These are phyloP conservation scores for Calocybe indica DNA, from an alignment of 768 basidiomycete species.

Conservation along the genomic window DNA sequence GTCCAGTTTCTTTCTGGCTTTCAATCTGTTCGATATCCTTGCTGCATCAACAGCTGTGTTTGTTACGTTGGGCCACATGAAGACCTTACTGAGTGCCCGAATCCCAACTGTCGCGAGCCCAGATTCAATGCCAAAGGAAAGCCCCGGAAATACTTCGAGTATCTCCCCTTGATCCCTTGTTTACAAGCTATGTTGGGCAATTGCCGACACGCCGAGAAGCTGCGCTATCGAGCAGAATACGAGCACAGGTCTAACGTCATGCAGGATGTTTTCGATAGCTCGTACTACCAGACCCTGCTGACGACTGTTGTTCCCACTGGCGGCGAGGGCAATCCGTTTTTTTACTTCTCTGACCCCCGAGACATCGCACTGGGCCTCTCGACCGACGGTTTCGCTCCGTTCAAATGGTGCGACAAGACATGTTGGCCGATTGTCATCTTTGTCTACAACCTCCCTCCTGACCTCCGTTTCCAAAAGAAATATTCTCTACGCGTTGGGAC, in stretches of 20 bases:
- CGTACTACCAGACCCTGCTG: background rate
- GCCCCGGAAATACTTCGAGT: background rate
- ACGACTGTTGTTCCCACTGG: background rate
- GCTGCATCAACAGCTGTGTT: background rate
- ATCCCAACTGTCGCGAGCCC: too few species aligned
- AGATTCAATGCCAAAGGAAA: too few species aligned
- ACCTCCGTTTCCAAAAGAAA: slow-evolving; percentile 22
- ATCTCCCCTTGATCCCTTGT: background rate
- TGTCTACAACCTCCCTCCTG: slow-evolving; percentile 23
- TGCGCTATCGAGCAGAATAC: background rate
- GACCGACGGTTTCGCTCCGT: slow-evolving; percentile 12
- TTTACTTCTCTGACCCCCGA: background rate
- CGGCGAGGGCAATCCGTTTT: background rate
- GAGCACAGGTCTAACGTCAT: background rate
- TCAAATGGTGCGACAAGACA: slow-evolving; percentile 18
- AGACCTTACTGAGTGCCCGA: background rate
- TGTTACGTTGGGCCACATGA: background rate
- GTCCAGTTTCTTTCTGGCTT: background rate
- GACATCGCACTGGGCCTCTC: background rate
- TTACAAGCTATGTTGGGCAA: background rate
- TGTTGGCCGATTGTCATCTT: slow-evolving; percentile 33
- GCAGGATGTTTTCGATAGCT: background rate
- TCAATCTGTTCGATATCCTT: background rate
- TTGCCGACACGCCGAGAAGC: background rate
- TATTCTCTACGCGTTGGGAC: slow-evolving; percentile 28